A percentile compares a stretch with the other conserved stretches of the same genome.
phyloP scores from a whole-genome alignment of 2,329 filamentous ascomycete genomes.

The Exophiala spinifera region DNA sequence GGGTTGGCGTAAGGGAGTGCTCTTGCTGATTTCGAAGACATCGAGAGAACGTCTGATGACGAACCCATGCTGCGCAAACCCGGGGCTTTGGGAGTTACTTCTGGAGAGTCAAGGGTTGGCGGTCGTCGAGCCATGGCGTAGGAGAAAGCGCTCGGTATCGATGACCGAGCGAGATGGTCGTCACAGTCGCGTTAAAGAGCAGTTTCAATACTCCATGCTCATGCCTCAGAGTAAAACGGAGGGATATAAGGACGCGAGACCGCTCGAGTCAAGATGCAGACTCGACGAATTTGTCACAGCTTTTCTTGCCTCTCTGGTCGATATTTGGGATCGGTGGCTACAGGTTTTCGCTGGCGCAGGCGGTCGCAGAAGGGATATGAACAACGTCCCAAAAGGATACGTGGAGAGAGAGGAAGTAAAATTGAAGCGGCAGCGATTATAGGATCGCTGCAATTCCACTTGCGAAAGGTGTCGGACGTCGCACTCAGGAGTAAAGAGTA shows the following conservation, averaged over 20 bases:
- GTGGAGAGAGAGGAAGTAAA: too few relatives aligned
- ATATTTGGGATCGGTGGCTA: not conserved
- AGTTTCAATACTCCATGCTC: slow-evolving; percentile 14
- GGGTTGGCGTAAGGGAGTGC: slow-evolving; percentile 51
- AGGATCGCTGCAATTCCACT: too few relatives aligned
- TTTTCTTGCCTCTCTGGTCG: not conserved
- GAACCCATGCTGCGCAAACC: slow-evolving; percentile 27
- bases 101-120: slow-evolving; percentile 14
- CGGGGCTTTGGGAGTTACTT: slow-evolving; percentile 9
- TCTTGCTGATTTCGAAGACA: slow-evolving; percentile 22
- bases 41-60: slow-evolving; percentile 29
- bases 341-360: not conserved
- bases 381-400: not conserved
- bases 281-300: not conserved
- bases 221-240: not conserved
- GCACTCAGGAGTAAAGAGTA: not conserved
- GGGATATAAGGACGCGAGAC: not conserved
- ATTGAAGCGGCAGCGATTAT: too few relatives aligned
- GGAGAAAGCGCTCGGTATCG: not conserved
- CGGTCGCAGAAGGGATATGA: not conserved
- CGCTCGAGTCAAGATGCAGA: not conserved
- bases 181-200: not conserved
- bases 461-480: too few relatives aligned
- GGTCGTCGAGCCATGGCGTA: slow-evolving; percentile 13
- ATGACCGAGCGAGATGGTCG: not conserved